phyloP scores from a whole-genome alignment of 345 rosid species.

The Trapa incisa region DNA sequence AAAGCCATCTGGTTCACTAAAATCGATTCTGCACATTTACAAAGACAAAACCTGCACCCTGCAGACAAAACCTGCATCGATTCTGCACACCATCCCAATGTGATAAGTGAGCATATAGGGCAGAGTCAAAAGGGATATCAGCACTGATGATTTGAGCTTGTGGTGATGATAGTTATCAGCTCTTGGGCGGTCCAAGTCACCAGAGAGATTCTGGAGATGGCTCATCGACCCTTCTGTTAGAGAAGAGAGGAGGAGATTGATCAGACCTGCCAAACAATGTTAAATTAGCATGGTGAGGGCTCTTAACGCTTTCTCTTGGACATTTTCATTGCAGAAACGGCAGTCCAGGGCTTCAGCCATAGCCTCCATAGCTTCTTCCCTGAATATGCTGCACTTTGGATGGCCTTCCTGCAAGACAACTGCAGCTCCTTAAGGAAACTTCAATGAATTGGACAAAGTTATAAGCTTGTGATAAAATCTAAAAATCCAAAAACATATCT shows the following conservation, averaged over 20 bases:
- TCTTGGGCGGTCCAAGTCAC: constrained; percentile 14
- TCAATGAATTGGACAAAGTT: background rate
- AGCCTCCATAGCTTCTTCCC: constrained; percentile 56
- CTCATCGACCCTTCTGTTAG: constrained; percentile 20
- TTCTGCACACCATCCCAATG: background rate
- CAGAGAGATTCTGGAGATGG: constrained; percentile 19
- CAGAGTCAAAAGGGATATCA: background rate
- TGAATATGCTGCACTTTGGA: constrained; percentile 30
- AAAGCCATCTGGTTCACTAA: background rate
- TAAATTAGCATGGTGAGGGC: constrained; percentile 29
- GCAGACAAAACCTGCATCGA: too few species aligned
- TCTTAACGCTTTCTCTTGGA: constrained; percentile 46
- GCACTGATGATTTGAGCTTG: background rate
- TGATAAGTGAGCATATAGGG: background rate
- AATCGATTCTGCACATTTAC: background rate
- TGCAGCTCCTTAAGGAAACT: constrained; percentile 15
- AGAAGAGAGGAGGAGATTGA: constrained; percentile 13
- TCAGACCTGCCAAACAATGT: constrained; percentile 14
- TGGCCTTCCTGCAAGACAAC: constrained; percentile 45
- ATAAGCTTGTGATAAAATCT: background rate
- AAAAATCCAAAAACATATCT: too few species aligned
- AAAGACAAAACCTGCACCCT: too few species aligned
- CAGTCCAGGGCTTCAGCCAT: constrained; percentile 32
- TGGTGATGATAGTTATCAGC: constrained; percentile 7
- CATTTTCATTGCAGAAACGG: constrained; percentile 13